These are phyloP conservation scores for Rhododendron griersonianum DNA, from an alignment of 148 eudicot species.

Conservation along the genomic window DNA sequence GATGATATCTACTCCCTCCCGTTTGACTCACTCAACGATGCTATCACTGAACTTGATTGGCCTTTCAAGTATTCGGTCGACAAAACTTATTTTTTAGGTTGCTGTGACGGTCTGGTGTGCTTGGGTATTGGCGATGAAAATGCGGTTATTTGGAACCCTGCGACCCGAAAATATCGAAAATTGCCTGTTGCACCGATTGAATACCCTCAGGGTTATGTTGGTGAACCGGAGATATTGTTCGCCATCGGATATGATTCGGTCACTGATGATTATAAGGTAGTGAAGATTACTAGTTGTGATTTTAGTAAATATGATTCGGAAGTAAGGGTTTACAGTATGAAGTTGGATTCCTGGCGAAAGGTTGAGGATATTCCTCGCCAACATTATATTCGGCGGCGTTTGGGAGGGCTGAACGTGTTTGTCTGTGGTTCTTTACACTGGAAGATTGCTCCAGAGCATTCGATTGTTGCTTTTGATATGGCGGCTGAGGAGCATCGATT, in stretches of 20 bases:
- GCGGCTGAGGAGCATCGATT: constrained; percentile 17
- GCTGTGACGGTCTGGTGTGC: constrained; percentile 13
- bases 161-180: neutral
- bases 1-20: neutral
- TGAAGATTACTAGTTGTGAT: constrained; percentile 20
- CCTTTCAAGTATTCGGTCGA: constrained; percentile 11
- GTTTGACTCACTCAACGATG: constrained; percentile 22
- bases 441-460: neutral
- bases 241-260: constrained; percentile 39
- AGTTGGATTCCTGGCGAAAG: constrained; percentile 23
- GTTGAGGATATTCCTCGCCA: constrained; percentile 21
- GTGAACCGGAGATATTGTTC: neutral
- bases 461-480: constrained; percentile 29
- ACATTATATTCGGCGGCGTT: neutral
- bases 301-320: neutral
- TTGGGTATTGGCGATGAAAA: neutral
- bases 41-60: constrained; percentile 8
- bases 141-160: neutral
- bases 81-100: constrained; percentile 24
- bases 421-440: constrained; percentile 34
- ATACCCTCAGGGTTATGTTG: no score
- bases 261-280: constrained; percentile 35
- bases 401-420: neutral
- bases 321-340: constrained; percentile 38
- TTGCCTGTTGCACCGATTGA: neutral